A percentile compares a stretch with the other conserved stretches of the same genome.
phyloP scores from a whole-genome alignment of 176 grass and related monocot species.

The Juncus effusus region DNA sequence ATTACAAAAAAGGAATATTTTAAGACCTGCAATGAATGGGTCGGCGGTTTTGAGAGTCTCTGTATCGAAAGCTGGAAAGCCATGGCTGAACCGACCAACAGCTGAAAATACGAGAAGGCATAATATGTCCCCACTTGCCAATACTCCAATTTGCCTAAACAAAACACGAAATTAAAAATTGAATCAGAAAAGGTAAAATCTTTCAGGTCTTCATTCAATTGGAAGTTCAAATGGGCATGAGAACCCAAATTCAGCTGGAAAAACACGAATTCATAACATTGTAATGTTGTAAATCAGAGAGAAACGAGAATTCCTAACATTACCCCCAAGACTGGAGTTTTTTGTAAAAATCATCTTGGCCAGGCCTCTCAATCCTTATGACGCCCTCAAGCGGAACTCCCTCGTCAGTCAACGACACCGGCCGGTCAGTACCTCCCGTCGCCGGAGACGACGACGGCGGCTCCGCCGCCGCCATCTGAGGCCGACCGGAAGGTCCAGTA shows the following conservation, averaged over 20 bases:
- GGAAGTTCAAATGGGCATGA: neutral
- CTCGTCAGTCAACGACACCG: conserved; percentile 35
- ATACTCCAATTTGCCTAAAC: conserved; percentile 63
- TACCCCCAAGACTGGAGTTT: conserved; percentile 90
- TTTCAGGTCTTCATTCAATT: neutral
- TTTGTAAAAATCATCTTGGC: conserved; percentile 21
- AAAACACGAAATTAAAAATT: neutral
- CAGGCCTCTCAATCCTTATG: conserved; percentile 65
- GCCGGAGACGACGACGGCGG: conserved; percentile 29
- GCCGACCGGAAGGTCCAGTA: conserved; percentile 14
- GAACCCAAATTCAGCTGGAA: neutral
- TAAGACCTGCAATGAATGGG: conserved; percentile 78
- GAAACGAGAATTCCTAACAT: neutral
- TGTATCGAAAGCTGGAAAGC: conserved; percentile 49
- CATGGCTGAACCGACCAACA: conserved; percentile 89
- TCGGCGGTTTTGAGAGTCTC: conserved; percentile 82
- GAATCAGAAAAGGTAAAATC: neutral
- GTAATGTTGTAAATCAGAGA: neutral
- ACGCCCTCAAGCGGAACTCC: conserved; percentile 79
- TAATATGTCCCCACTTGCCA: conserved; percentile 71
- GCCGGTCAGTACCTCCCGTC: neutral
- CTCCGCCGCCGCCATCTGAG: conserved; percentile 8
- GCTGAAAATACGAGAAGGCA: conserved; percentile 78
- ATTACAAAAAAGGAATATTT: neutral
- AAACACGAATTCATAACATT: neutral